These are phyloP conservation scores for Setaria viridis DNA, from an alignment of 202 grass and related monocot genomes.

Conservation along the genomic window DNA sequence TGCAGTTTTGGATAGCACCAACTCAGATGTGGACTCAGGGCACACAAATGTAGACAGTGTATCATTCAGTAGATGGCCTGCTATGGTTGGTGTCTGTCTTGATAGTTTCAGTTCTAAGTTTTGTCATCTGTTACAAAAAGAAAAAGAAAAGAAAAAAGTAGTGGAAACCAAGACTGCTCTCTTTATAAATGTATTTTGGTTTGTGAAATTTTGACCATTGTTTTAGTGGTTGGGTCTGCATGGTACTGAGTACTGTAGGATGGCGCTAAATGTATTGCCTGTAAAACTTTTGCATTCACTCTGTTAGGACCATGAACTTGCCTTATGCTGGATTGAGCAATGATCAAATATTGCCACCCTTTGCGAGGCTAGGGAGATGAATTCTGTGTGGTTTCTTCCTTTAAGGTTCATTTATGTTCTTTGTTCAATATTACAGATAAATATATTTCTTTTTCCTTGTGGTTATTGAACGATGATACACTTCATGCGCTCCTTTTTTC, in stretches of 20 bases:
- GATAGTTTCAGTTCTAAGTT: neutral
- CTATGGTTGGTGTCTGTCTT: neutral
- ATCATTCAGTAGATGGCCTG: neutral
- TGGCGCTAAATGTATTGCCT: neutral
- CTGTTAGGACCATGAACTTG: neutral
- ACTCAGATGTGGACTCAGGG: neutral
- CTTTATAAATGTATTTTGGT: neutral
- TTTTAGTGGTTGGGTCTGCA: neutral
- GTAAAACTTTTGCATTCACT: neutral
- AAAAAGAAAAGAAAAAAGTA: neutral
- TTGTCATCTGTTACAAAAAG: neutral
- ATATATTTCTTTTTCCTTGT: constrained; percentile 1
- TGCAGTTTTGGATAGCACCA: neutral
- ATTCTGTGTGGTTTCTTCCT: neutral
- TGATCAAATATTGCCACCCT: neutral
- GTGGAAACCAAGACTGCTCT: neutral
- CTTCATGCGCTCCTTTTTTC: neutral
- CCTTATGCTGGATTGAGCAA: neutral
- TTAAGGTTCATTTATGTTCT: constrained; percentile 14
- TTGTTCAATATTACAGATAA: neutral
- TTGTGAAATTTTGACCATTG: neutral
- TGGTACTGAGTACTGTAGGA: neutral
- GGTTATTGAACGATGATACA: neutral
- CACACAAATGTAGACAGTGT: neutral
- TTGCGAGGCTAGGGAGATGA: neutral